These are phyloP conservation scores for Citrus sp. DNA, from an alignment of 345 rosid species.

Conservation along the genomic window DNA sequence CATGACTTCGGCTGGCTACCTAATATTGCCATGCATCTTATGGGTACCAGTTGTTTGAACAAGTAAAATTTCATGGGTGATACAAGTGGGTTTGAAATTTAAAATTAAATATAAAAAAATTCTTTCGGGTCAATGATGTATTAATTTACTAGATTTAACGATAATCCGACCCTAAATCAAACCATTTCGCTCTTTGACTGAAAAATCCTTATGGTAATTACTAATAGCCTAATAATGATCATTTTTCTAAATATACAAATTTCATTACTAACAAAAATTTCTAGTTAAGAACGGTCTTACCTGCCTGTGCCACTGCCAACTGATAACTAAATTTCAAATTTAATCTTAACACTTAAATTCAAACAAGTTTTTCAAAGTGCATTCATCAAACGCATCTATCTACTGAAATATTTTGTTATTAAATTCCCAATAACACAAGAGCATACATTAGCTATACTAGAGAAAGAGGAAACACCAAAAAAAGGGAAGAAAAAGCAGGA, in stretches of 20 bases:
- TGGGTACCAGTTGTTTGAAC: no score
- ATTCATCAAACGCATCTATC: not conserved
- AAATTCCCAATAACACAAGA: not conserved
- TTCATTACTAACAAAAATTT: not conserved
- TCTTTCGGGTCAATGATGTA: no score
- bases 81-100: no score
- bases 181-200: no score
- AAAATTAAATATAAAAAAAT: no score
- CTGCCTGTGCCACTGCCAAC: not conserved
- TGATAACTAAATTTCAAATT: not conserved
- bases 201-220: no score
- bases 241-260: not conserved
- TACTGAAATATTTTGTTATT: not conserved
- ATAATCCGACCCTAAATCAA: no score
- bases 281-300: not conserved
- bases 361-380: not conserved
- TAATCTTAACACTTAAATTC: not conserved
- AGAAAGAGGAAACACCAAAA: not conserved
- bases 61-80: no score
- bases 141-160: no score
- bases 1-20: no score
- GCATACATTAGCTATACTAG: not conserved
- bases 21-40: no score
- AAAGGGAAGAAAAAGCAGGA: not conserved
- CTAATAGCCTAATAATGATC: not conserved